phyloP scores from a whole-genome alignment of 1,139 yeast species.

The Candida buenavistaensis region DNA sequence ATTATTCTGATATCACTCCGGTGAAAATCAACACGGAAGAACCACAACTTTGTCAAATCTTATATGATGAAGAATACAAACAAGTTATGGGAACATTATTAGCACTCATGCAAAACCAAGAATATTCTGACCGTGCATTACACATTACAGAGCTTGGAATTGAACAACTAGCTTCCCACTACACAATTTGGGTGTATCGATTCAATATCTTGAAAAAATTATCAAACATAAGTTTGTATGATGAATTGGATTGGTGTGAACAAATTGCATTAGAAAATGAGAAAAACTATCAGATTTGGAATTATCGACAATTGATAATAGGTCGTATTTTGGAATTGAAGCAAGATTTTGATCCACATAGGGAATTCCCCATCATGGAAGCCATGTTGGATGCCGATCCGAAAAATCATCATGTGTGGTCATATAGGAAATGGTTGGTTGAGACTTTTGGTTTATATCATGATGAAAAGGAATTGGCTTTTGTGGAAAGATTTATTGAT shows the following conservation, averaged over 20 bases:
- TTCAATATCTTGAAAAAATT: conserved; percentile 51
- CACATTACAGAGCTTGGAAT: conserved; percentile 65
- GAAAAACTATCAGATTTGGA: conserved; percentile 96
- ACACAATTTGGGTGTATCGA: conserved; percentile 86
- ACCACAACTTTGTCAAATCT: conserved; percentile 67
- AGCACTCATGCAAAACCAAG: conserved; percentile 59
- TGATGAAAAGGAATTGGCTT: conserved; percentile 51
- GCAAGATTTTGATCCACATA: conserved; percentile 37
- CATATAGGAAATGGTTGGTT: conserved; percentile 82
- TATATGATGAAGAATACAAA: conserved; percentile 74
- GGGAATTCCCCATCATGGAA: conserved; percentile 64
- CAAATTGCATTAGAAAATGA: conserved; percentile 71
- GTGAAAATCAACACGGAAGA: conserved; percentile 45
- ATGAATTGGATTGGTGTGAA: conserved; percentile 78
- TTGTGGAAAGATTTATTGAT: conserved; percentile 49
- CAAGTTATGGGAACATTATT: conserved; percentile 60
- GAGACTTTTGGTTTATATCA: conserved; percentile 48
- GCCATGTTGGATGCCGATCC: conserved; percentile 74
- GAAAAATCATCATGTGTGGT: conserved; percentile 96
- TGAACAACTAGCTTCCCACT: conserved; percentile 79
- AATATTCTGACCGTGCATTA: conserved; percentile 70
- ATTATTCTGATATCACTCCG: conserved; percentile 42
- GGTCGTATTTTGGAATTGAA: conserved; percentile 27
- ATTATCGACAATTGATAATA: conserved; percentile 70
- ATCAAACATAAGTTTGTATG: conserved; percentile 32